Conservation (phyloP, 1,139 yeast genomes). For the Meyerozyma athensensis region DNA sequence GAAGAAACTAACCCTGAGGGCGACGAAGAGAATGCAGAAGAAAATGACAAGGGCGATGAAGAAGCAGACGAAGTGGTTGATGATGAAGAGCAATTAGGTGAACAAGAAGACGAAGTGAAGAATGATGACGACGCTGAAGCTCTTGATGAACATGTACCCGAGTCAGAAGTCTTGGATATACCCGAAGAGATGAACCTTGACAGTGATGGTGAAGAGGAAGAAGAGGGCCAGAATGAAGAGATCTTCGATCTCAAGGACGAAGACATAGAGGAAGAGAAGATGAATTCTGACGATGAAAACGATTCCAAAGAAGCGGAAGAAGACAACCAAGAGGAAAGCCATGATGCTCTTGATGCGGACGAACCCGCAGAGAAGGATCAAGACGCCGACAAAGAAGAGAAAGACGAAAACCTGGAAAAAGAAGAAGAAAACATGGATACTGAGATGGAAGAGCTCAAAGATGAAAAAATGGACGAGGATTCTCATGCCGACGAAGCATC, state of each 20-base stretch:
- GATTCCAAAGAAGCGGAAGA: slow-evolving; percentile 20
- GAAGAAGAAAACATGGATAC: slow-evolving; percentile 18
- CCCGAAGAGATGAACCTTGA: slow-evolving; percentile 87
- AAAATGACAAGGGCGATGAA: slow-evolving; percentile 26
- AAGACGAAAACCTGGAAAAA: slow-evolving; percentile 16
- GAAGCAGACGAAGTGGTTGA: slow-evolving; percentile 24
- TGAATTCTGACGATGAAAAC: slow-evolving; percentile 15
- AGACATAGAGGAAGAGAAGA: slow-evolving; percentile 14
- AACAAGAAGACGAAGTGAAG: slow-evolving; percentile 72
- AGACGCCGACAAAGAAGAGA: slow-evolving; percentile 13
- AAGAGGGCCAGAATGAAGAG: slow-evolving; percentile 33
- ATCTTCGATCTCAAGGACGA: slow-evolving; percentile 22
- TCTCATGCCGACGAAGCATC: slow-evolving; percentile 31
- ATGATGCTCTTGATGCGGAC: no score
- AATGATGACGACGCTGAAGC: slow-evolving; percentile 64
- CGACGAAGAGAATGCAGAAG: slow-evolving; percentile 33
- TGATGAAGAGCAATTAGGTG: slow-evolving; percentile 65
- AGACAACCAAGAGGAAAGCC: slow-evolving; percentile 14
- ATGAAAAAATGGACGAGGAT: slow-evolving; percentile 20
- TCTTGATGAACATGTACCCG: slow-evolving; percentile 69
- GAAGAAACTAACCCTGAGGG: slow-evolving; percentile 23
- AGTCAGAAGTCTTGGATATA: slow-evolving; percentile 72
- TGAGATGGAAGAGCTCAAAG: slow-evolving; percentile 20
- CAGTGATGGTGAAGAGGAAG: slow-evolving; percentile 58
- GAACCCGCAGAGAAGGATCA: slow-evolving; percentile 13